A percentile compares a stretch with the other conserved stretches of the same genome.
Evolutionary conservation across 208 protist species (phyloP).

Genomic region (Acanthamoeba culbertsoni): DNA sequence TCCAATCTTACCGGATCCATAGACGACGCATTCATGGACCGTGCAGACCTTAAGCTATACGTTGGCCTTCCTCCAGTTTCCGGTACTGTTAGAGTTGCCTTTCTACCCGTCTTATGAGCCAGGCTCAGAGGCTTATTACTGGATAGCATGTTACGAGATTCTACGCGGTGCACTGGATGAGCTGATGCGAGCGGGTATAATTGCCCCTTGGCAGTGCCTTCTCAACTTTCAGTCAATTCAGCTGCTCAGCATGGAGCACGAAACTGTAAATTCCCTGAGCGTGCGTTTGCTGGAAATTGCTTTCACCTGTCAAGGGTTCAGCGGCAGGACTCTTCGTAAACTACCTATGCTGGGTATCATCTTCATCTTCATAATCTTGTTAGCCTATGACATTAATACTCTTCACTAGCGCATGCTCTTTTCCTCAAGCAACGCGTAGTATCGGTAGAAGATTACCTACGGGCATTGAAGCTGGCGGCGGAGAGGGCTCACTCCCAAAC

Average conservation of each 20-base stretch:
- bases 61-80: conserved; percentile 87
- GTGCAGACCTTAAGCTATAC: conserved; percentile 94
- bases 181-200: conserved; percentile 3
- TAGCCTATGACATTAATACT: too few relatives aligned
- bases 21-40: conserved; percentile 90
- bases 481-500: too few relatives aligned
- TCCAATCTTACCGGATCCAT: conserved; percentile 91
- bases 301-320: neutral
- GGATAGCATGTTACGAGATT: neutral
- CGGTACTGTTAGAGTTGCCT: neutral
- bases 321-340: neutral
- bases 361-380: too few relatives aligned
- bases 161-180: neutral
- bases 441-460: too few relatives aligned
- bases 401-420: too few relatives aligned
- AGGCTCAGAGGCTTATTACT: neutral
- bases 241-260: neutral
- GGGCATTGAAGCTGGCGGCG: too few relatives aligned
- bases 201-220: conserved; percentile 2
- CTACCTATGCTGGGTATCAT: neutral
- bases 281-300: neutral
- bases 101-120: neutral
- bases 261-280: neutral
- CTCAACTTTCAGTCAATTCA: neutral
- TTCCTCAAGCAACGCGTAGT: too few relatives aligned